These are phyloP conservation scores for Quercus alba DNA, from an alignment of 306 rosid genomes.

Conservation along the genomic window DNA sequence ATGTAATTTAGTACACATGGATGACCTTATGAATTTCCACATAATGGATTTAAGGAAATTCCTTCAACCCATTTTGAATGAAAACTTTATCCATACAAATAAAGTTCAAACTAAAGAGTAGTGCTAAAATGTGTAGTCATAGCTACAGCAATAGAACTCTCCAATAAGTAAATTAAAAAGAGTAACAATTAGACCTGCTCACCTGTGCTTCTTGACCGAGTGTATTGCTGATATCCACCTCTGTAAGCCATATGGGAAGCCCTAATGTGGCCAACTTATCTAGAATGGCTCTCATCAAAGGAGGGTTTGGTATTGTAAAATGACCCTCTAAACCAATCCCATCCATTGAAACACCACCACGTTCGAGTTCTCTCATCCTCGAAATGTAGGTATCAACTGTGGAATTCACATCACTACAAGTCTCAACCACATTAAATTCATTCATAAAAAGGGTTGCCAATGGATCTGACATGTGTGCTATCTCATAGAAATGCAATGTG, in stretches of 20 bases:
- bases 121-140: too few relatives aligned
- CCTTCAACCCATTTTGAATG: too few relatives aligned
- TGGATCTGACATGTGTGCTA: constrained; percentile 72
- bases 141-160: not conserved
- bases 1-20: too few relatives aligned
- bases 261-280: constrained; percentile 83
- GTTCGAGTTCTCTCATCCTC: constrained; percentile 45
- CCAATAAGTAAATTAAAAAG: not conserved
- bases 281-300: constrained; percentile 65
- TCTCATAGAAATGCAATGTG: constrained; percentile 55
- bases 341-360: constrained; percentile 63
- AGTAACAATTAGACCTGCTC: not conserved
- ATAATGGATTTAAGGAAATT: too few relatives aligned
- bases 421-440: constrained; percentile 86
- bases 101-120: too few relatives aligned
- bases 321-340: constrained; percentile 94
- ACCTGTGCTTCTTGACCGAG: constrained; percentile 63
- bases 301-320: constrained; percentile 64
- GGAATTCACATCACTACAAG: constrained; percentile 72
- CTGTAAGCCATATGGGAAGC: constrained; percentile 90
- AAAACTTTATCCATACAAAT: too few relatives aligned
- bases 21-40: too few relatives aligned
- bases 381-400: constrained; percentile 65
- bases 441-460: constrained; percentile 81
- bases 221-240: constrained; percentile 76